A percentile compares a stretch with the other conserved stretches of the same genome.
Evolutionary conservation across 139 green algal genomes (phyloP).

Genomic region (Raphidocelis subcapitata): DNA sequence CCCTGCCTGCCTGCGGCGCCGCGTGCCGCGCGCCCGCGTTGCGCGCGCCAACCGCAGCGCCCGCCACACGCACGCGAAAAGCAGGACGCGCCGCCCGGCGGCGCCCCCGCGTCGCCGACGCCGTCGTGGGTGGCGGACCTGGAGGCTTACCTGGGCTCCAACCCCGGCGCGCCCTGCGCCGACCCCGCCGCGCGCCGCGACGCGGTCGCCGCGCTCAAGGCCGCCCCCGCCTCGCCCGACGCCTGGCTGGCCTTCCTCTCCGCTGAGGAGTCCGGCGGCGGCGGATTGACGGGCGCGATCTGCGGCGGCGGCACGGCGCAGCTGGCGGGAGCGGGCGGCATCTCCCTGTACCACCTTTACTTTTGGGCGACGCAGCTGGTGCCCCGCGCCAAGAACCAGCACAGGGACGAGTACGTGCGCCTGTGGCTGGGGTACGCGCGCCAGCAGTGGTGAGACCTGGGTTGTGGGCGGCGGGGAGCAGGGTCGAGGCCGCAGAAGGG

Average conservation of each 20-base stretch:
- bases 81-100: too few species aligned
- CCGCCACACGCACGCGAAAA: too few species aligned
- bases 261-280: conserved; percentile 42
- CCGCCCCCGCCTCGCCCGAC: conserved; percentile 34
- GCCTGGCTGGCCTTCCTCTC: conserved; percentile 58
- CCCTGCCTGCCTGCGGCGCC: too few species aligned
- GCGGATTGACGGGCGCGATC: neutral
- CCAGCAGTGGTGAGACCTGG: conserved; percentile 62
- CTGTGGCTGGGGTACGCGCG: conserved; percentile 80
- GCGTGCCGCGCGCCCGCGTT: too few species aligned
- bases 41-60: too few species aligned
- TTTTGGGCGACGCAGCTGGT: conserved; percentile 68
- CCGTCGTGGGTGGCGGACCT: conserved; percentile 16
- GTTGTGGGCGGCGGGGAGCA: neutral
- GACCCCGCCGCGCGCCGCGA: neutral
- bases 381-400: conserved; percentile 52
- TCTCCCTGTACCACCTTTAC: conserved; percentile 68
- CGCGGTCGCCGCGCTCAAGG: conserved; percentile 41
- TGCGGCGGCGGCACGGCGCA: conserved; percentile 1
- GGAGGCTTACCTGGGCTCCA: conserved; percentile 14
- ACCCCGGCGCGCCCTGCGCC: neutral
- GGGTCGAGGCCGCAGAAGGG: neutral
- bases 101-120: neutral
- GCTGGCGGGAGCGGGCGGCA: conserved; percentile 1
- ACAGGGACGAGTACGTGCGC: conserved; percentile 60